Conservation (phyloP, 345 rosid species). For the Sonneratia caseolaris region DNA sequence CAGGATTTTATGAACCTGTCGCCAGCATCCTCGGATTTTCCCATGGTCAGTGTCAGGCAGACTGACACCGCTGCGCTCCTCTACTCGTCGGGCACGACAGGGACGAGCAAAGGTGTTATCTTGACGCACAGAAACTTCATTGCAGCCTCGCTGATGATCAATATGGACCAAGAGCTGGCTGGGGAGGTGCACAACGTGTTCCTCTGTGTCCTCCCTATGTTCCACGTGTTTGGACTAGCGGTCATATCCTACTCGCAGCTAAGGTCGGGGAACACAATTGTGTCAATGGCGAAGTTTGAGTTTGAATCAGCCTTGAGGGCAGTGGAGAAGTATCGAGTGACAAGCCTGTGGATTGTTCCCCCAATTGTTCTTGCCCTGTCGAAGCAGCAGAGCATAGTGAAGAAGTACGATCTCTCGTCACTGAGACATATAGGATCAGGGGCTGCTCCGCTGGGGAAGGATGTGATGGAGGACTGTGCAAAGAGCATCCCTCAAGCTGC, state of each 20-base stretch:
- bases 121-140: slow-evolving; percentile 74
- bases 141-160: slow-evolving; percentile 43
- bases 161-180: slow-evolving; percentile 40
- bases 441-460: slow-evolving; percentile 89
- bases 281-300: slow-evolving; percentile 67
- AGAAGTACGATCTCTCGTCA: slow-evolving; percentile 59
- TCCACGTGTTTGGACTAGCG: slow-evolving; percentile 72
- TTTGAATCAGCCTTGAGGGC: slow-evolving; percentile 39
- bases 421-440: slow-evolving; percentile 62
- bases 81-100: slow-evolving; percentile 91
- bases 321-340: slow-evolving; percentile 51
- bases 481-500: slow-evolving; percentile 47
- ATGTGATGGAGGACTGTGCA: slow-evolving; percentile 69
- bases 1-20: slow-evolving; percentile 39
- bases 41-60: slow-evolving; percentile 36
- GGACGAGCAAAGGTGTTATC: slow-evolving; percentile 74
- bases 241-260: slow-evolving; percentile 43
- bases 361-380: slow-evolving; percentile 73
- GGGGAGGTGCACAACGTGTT: slow-evolving; percentile 40
- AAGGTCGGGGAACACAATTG: slow-evolving; percentile 47
- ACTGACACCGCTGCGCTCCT: slow-evolving; percentile 54
- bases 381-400: slow-evolving; percentile 47
- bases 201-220: slow-evolving; percentile 78
- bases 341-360: slow-evolving; percentile 80
- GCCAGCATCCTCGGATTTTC: slow-evolving; percentile 32